phyloP scores from a whole-genome alignment of 306 rosid genomes.

The Cicer judaicum region DNA sequence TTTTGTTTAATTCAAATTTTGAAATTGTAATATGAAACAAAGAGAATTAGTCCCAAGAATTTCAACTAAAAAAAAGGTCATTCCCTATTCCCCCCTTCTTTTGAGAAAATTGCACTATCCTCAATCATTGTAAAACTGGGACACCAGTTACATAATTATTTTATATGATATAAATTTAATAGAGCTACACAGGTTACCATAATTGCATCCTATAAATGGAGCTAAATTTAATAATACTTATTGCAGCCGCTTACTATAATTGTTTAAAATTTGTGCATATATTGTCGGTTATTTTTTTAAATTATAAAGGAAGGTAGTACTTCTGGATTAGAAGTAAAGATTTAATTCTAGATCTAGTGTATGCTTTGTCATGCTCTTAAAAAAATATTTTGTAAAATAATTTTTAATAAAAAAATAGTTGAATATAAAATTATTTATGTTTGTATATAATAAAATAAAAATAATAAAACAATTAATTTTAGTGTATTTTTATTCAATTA shows the following conservation, averaged over 20 bases:
- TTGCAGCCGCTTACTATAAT: not conserved
- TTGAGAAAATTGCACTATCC: not conserved
- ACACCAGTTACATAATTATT: not conserved
- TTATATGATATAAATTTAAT: not conserved
- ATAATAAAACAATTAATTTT: no score
- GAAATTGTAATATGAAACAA: not conserved
- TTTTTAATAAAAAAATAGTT: no score
- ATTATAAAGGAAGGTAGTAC: not conserved
- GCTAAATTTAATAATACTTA: not conserved
- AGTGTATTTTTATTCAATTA: no score
- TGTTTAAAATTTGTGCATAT: not conserved
- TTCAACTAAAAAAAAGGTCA: not conserved
- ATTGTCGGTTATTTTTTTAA: not conserved
- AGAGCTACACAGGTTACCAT: not conserved
- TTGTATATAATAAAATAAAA: no score
- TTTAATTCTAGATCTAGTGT: not conserved
- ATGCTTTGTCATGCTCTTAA: no score
- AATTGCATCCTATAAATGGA: not conserved
- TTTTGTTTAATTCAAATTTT: not conserved
- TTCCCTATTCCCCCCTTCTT: not conserved
- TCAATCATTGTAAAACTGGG: constrained; percentile 8
- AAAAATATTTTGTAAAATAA: no score
- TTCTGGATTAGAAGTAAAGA: not conserved
- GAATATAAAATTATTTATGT: no score
- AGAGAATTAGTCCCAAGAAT: not conserved